Evolutionary conservation across 345 rosid species (phyloP).

Genomic region (Pelargonium nanum): DNA sequence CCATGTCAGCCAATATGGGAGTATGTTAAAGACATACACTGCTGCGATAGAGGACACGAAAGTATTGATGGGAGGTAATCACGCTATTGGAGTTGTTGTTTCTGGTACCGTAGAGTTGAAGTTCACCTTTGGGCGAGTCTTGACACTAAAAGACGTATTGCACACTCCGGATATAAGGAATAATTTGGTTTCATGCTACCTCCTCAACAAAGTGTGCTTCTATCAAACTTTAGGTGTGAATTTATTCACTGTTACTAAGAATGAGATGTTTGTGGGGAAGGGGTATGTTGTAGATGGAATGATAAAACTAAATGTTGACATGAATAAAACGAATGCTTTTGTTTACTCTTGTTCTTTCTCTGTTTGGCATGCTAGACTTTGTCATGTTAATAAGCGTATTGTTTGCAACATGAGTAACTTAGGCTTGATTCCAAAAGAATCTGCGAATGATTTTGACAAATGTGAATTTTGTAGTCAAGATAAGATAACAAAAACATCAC

Average conservation of each 20-base stretch:
- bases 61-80: not conserved
- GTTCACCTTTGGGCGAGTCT: not conserved
- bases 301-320: not conserved
- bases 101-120: not conserved
- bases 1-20: not conserved
- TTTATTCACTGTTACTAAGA: not conserved
- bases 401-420: not conserved
- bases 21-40: not conserved
- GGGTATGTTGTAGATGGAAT: not conserved
- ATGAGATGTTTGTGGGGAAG: too few species aligned
- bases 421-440: not conserved
- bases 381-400: conserved; percentile 4
- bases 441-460: not conserved
- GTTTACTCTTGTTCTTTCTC: not conserved
- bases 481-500: not conserved
- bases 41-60: not conserved
- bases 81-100: not conserved
- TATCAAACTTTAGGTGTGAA: not conserved
- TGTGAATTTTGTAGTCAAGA: not conserved
- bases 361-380: conserved; percentile 3
- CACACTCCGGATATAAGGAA: conserved; percentile 6
- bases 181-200: conserved; percentile 1
- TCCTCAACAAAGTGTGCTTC: conserved; percentile 6
- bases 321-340: not conserved
- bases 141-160: not conserved